phyloP scores from a whole-genome alignment of 768 basidiomycete species.

The Hortiboletus flavorubellus region DNA sequence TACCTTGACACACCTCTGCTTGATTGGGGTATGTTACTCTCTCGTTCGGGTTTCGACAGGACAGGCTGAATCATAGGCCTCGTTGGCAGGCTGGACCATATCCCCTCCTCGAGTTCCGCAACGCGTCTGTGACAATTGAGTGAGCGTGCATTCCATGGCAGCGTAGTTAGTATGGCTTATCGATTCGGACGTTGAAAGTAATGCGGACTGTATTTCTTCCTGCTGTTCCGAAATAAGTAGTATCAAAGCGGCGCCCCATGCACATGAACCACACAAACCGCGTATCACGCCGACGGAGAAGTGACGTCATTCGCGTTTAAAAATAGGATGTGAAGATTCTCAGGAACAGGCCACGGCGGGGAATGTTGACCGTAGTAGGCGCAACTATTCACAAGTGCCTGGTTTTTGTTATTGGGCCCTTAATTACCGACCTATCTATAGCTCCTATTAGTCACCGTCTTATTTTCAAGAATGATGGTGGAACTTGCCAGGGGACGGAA shows the following conservation, averaged over 20 bases:
- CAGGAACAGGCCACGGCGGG: neutral
- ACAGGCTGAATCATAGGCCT: neutral
- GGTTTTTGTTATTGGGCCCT: too few species aligned
- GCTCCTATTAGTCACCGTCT: too few species aligned
- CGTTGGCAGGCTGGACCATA: conserved; percentile 18
- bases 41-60: neutral
- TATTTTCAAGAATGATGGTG: too few species aligned
- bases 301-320: neutral
- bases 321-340: neutral
- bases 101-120: conserved; percentile 32
- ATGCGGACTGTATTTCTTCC: neutral
- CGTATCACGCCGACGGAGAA: too few species aligned
- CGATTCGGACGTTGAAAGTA: neutral
- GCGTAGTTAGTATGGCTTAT: neutral
- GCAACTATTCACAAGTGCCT: too few species aligned
- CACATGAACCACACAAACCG: neutral
- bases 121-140: conserved; percentile 16
- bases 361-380: neutral
- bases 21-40: conserved; percentile 26
- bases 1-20: conserved; percentile 28
- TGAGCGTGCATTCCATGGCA: neutral
- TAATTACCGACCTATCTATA: too few species aligned
- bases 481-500: too few species aligned
- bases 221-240: too few species aligned
- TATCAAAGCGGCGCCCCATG: neutral